Base-by-base conservation (phyloP, 176 grass and related monocot species). In the Alopecurus myosuroides region DNA sequence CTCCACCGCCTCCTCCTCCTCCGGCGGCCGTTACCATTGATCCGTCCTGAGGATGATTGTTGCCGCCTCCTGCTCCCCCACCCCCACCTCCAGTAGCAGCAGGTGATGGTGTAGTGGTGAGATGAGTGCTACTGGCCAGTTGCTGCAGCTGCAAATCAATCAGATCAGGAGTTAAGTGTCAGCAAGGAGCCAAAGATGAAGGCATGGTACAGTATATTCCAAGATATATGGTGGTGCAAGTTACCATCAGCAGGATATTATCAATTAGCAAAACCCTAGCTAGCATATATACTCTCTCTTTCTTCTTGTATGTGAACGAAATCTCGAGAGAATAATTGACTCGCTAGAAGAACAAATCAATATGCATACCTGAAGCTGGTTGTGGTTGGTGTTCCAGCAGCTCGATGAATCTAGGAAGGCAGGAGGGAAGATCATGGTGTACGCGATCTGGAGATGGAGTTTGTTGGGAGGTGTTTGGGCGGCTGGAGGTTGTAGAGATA, bases 361-460 rank as follows among this genome's bases (percentile, higher is more conserved):
- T 34, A 55, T 86, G 86, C 88, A 73, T 74, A 74, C 70, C 70
- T 74, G 70, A 13, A 74, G 70, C 88, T 90, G 84, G 71, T 90
- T 79, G 53, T 90, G 84, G 61, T 90, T 79, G 70, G 51, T 62
- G 44, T 75, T 48, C 84, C 84, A 90, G 85, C 84, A 90, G 85
- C 84, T 79, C 37, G 84, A 86, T 52, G 88, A 81, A 83, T 86
- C 88, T 63, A 72, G 73, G 85, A 78, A 86, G 63, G 70, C 81
- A 29, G 79, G 78, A 56, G 84, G 84, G 37, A 90, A 90, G 85
- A 82, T 69, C 84, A 90, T 90, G 84, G 88, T 77, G 42, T 19
- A 34, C 29, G 77, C 19, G 79, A 69, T 81, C 62, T 81, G 69
- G 30, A 57, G 48, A 74, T 11, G 26, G n/a, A 44, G n/a, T 22